A percentile compares a stretch with the other conserved stretches of the same genome.
phyloP scores from a whole-genome alignment of 345 rosid genomes.

The Populus pruinosa region DNA sequence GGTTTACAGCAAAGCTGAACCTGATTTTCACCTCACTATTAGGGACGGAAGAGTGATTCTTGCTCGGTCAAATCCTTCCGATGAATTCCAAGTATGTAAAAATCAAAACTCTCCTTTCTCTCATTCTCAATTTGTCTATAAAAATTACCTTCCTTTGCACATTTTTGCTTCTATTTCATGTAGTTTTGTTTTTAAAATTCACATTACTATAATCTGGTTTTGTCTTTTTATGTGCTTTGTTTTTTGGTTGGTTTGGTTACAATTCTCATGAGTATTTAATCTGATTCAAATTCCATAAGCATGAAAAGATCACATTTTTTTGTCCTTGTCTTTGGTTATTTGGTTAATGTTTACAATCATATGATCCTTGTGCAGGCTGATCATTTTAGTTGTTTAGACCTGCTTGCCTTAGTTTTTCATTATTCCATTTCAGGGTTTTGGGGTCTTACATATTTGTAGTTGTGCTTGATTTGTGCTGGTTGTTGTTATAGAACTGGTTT shows the following conservation, averaged over 20 bases:
- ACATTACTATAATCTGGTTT: neutral
- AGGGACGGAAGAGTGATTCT: constrained; percentile 61
- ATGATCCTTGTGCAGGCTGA: neutral
- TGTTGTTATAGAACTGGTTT: constrained; percentile 65
- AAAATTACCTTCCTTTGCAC: neutral
- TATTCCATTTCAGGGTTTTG: neutral
- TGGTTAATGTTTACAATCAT: neutral
- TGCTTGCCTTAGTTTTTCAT: neutral
- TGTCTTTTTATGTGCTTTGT: neutral
- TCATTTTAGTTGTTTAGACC: neutral
- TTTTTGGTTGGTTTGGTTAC: neutral
- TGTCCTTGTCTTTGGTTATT: neutral
- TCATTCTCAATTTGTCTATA: neutral
- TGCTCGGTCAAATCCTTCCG: constrained; percentile 51
- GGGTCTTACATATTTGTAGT: constrained; percentile 1
- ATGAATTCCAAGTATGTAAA: constrained; percentile 51
- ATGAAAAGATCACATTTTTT: neutral
- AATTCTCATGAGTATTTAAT: neutral
- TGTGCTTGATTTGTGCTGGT: neutral
- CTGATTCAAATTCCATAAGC: neutral
- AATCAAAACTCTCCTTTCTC: neutral
- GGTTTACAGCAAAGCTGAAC: constrained; percentile 64
- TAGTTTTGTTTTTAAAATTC: neutral
- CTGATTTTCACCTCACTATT: constrained; percentile 50
- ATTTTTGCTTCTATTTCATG: neutral